Conservation (phyloP, 371 early-diverging fungal genomes). For the Thermomucor indicae-seudaticae region DNA sequence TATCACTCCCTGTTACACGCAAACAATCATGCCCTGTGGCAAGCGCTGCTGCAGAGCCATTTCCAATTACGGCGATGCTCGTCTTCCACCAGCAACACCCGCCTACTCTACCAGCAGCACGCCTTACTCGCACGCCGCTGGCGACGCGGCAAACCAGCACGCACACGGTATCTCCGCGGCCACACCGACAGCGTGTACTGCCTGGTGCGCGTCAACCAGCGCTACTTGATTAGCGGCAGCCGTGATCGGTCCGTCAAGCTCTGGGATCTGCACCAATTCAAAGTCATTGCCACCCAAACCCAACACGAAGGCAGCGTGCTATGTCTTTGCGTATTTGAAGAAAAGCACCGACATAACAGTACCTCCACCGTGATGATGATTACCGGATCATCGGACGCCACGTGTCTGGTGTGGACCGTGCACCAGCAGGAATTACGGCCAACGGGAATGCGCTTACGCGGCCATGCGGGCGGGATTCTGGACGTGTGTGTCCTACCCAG, state of each 20-base stretch:
- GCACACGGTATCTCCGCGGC: slow-evolving; percentile 55
- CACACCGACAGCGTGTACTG: slow-evolving; percentile 95
- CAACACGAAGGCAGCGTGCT: slow-evolving; percentile 85
- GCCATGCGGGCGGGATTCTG: slow-evolving; percentile 78
- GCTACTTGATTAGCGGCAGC: slow-evolving; percentile 86
- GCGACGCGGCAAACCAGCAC: slow-evolving; percentile 26
- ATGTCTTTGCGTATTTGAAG: slow-evolving; percentile 50
- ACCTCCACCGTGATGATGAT: no score
- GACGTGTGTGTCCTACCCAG: slow-evolving; percentile 64
- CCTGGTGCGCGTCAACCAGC: slow-evolving; percentile 69
- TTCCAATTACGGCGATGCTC: no score
- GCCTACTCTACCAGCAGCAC: slow-evolving; percentile 28
- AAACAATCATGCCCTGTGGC: no score
- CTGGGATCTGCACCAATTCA: slow-evolving; percentile 69
- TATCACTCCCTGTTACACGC: no score
- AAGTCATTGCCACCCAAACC: slow-evolving; percentile 56
- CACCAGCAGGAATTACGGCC: background rate
- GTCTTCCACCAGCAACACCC: no score
- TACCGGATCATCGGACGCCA: slow-evolving; percentile 90
- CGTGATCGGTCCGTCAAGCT: slow-evolving; percentile 85
- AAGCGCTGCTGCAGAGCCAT: no score
- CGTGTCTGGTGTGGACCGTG: slow-evolving; percentile 85
- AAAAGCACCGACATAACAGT: no score
- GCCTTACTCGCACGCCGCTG: slow-evolving; percentile 25
- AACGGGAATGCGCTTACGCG: slow-evolving; percentile 30